Conservation (phyloP, 177 flowering plant species). For the Vitis hybrid region DNA sequence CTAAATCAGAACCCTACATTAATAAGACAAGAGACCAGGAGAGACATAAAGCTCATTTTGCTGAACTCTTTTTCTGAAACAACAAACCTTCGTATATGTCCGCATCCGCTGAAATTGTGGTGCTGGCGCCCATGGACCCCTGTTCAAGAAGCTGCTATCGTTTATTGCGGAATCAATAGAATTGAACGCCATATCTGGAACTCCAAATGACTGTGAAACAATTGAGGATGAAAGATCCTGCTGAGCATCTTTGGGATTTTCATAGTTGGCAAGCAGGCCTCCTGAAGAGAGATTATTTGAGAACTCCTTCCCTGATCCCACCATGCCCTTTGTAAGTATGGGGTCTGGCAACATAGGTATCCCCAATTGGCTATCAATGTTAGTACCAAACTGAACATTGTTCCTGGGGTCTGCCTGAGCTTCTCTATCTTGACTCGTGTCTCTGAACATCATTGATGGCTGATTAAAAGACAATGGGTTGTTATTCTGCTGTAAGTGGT, state of each 20-base stretch:
- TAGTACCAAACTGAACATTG: constrained; percentile 49
- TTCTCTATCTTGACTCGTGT: constrained; percentile 57
- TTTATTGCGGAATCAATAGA: constrained; percentile 76
- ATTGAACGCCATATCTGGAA: constrained; percentile 82
- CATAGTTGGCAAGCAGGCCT: constrained; percentile 50
- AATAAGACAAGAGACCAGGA: not conserved
- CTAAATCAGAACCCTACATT: constrained; percentile 2
- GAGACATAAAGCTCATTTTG: not conserved
- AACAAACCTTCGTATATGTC: constrained; percentile 85
- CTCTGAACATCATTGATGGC: constrained; percentile 58
- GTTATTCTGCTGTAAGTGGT: constrained; percentile 53
- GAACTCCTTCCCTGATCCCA: constrained; percentile 54
- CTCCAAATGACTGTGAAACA: constrained; percentile 89
- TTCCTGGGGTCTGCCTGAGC: constrained; percentile 56
- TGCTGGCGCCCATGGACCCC: constrained; percentile 63
- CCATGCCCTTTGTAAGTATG: constrained; percentile 45
- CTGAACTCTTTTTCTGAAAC: not conserved
- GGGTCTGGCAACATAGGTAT: constrained; percentile 59
- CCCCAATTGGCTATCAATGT: constrained; percentile 55
- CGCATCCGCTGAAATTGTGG: constrained; percentile 76
- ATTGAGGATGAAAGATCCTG: constrained; percentile 83
- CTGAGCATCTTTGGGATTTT: constrained; percentile 68
- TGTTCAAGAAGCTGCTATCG: constrained; percentile 59
- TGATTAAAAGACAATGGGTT: constrained; percentile 50
- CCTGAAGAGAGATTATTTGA: constrained; percentile 53